Evolutionary conservation across 1,139 yeast species (phyloP), one percentile per base, ranked within the genome.

Genomic region (Eremothecium gossypii): DNA sequence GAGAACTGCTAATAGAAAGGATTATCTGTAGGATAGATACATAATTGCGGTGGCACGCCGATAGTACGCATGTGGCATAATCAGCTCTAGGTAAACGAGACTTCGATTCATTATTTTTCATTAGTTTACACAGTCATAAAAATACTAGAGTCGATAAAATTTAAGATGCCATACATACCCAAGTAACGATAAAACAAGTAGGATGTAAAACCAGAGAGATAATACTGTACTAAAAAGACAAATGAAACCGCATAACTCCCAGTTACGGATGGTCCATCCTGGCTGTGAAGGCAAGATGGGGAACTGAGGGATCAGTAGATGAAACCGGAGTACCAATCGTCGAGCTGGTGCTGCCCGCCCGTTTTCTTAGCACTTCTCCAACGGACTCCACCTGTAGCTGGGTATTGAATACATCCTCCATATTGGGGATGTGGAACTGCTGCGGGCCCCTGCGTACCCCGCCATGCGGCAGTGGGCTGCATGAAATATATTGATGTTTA

Each of bases 1-100:
- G 41, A 76, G 97, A 60, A 91, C 98, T 28, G 97, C 95, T 20
- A 87, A 83, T 64, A 79, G 96, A 66, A 91, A 91, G 69, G 93
- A 87, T 61, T 87, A 89, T 61, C 69, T 91, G 52, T 54, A 47
- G 49, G 11, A 32, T 32, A 32, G n/a, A 11, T n/a, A 20, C 17
- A 32, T 11, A 17, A 17, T 17, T 17, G 23, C 23, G 23, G 23
- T 17, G 23, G 23, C 3, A 17, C 23, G 23, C 23, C 23, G 23
- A 6, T 17, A 29, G 13, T 29, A 12, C 13, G 6, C 13, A 23
- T 28, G 17, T 7, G 13, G 33, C 14, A 27, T 33, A 14, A 30
- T 27, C 30, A 33, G 13, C 27, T 26, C 17, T 13, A 34, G 17
- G n/a, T 9, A 14, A 29, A n/a, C 17, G 17, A 12, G 27, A 26